Conservation (phyloP, 768 basidiomycete genomes). For the Pleurotus tuoliensis region DNA sequence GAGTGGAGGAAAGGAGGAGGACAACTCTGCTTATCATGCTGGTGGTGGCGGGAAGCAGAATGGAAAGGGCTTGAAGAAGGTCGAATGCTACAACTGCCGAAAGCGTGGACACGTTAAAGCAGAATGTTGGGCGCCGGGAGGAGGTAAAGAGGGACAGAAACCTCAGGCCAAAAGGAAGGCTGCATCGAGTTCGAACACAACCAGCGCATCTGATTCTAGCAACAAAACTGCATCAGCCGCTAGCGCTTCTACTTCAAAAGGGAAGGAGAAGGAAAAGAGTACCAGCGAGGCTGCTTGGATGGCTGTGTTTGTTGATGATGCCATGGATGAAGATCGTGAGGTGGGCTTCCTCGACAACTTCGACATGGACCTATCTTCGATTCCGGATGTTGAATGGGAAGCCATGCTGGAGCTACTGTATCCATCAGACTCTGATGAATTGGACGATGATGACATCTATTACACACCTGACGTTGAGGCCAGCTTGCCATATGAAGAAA, state of each 20-base stretch:
- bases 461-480: not conserved
- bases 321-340: not conserved
- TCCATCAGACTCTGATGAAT: not conserved
- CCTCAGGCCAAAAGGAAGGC: slow-evolving; percentile 11
- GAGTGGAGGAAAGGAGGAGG: slow-evolving; percentile 19
- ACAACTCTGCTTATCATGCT: slow-evolving; percentile 21
- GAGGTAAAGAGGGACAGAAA: slow-evolving; percentile 17
- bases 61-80: slow-evolving; percentile 6
- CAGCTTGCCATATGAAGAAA: not conserved
- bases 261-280: not conserved
- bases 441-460: not conserved
- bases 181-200: slow-evolving; percentile 7
- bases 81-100: slow-evolving; percentile 26
- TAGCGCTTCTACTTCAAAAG: not conserved
- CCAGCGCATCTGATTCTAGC: slow-evolving; percentile 5
- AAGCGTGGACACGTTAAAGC: slow-evolving; percentile 20
- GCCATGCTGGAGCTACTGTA: not conserved
- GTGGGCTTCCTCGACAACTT: not conserved
- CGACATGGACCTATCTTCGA: not conserved
- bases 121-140: slow-evolving; percentile 20
- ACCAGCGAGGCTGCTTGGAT: not conserved
- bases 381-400: not conserved
- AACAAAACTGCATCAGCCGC: slow-evolving; percentile 9
- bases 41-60: not conserved
- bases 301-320: not conserved